Evolutionary conservation across 768 basidiomycete genomes (phyloP).

Genomic region (Kockovaella imperatae): DNA sequence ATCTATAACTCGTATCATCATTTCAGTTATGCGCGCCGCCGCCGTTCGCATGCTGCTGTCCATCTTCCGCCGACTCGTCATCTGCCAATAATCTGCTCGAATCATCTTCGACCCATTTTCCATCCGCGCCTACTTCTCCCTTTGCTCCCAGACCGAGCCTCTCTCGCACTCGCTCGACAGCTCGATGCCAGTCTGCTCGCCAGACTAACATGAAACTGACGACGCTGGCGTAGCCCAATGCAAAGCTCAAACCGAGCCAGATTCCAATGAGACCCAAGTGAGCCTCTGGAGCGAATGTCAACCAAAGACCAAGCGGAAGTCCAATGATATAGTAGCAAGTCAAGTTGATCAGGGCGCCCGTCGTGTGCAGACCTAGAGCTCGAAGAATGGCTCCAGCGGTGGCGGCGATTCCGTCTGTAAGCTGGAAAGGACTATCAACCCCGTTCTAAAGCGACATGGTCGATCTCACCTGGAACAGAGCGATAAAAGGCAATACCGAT

Average conservation of each 20-base stretch:
- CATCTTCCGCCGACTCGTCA: too few species aligned
- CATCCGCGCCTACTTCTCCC: conserved; percentile 30
- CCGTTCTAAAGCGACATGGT: not conserved
- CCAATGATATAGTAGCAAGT: conserved; percentile 75
- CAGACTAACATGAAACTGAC: conserved; percentile 29
- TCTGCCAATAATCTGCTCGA: too few species aligned
- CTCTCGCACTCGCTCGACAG: conserved; percentile 35
- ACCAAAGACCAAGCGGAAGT: conserved; percentile 67
- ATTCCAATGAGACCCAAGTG: conserved; percentile 62
- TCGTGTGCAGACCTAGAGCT: conserved; percentile 66
- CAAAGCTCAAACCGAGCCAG: conserved; percentile 65
- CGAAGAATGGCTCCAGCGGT: conserved; percentile 72
- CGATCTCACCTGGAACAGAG: conserved; percentile 46
- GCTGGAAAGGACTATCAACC: conserved; percentile 58
- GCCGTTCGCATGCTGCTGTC: too few species aligned
- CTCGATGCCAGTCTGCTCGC: conserved; percentile 33
- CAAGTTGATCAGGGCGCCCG: conserved; percentile 71
- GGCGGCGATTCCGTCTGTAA: conserved; percentile 69
- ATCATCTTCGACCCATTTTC: conserved; percentile 22
- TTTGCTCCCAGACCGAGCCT: conserved; percentile 24
- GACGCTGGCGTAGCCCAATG: conserved; percentile 28
- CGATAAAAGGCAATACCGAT: conserved; percentile 62
- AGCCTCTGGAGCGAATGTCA: conserved; percentile 56
- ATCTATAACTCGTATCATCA: too few species aligned
- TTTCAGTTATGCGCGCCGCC: too few species aligned